Evolutionary conservation across 2,329 filamentous ascomycete genomes (phyloP).

Genomic region (Fusarium sublunatum): DNA sequence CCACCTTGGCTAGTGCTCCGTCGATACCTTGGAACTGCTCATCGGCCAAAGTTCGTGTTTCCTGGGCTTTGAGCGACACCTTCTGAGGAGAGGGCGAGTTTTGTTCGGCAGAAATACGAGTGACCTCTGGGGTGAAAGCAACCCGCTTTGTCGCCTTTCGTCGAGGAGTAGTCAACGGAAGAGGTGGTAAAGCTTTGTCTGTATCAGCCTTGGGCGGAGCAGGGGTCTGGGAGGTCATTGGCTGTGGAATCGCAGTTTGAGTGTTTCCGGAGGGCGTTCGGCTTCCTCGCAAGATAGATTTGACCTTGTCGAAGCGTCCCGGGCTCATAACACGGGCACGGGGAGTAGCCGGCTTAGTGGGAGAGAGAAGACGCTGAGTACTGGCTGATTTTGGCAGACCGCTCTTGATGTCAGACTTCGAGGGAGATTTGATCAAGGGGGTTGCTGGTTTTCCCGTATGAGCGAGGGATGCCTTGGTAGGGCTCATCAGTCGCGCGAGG

Average conservation of each 20-base stretch:
- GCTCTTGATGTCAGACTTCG: slow-evolving; percentile 57
- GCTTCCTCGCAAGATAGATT: slow-evolving; percentile 65
- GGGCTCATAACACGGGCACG: slow-evolving; percentile 59
- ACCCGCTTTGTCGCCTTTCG: slow-evolving; percentile 78
- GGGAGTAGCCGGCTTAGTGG: slow-evolving; percentile 50
- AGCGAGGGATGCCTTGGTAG: slow-evolving; percentile 77
- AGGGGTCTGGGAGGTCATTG: slow-evolving; percentile 60
- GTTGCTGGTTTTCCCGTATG: slow-evolving; percentile 45
- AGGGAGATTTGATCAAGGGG: slow-evolving; percentile 54
- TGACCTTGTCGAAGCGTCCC: slow-evolving; percentile 65
- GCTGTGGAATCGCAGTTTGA: slow-evolving; percentile 62
- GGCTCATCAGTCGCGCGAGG: slow-evolving; percentile 74
- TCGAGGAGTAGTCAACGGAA: slow-evolving; percentile 73
- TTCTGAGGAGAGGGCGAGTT: slow-evolving; percentile 69
- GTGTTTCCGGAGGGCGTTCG: slow-evolving; percentile 51
- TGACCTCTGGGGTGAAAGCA: slow-evolving; percentile 79
- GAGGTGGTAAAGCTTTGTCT: slow-evolving; percentile 64
- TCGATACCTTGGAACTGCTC: slow-evolving; percentile 49
- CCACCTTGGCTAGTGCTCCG: slow-evolving; percentile 42
- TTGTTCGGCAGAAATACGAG: slow-evolving; percentile 56
- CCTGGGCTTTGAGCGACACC: slow-evolving; percentile 58
- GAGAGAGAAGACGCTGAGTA: slow-evolving; percentile 57
- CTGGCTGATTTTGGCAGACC: slow-evolving; percentile 63
- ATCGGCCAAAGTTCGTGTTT: slow-evolving; percentile 43
- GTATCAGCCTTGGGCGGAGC: slow-evolving; percentile 60